phyloP scores from a whole-genome alignment of 2,329 filamentous ascomycete genomes.

The Diplodia mutila region DNA sequence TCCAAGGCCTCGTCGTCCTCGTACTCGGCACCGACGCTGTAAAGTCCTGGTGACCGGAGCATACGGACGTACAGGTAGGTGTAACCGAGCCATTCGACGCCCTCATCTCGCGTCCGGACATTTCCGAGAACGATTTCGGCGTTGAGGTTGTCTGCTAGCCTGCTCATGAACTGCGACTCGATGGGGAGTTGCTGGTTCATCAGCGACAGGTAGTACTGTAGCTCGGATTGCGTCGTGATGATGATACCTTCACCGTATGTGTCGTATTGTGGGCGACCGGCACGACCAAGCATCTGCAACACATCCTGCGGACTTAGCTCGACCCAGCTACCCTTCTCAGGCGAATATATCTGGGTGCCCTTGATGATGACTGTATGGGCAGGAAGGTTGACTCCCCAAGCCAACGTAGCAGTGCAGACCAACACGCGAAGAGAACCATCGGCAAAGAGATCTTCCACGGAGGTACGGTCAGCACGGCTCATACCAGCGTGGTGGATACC shows the following conservation, averaged over 20 bases:
- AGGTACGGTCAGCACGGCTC: constrained; percentile 90
- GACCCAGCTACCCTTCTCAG: constrained; percentile 98
- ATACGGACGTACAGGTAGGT: constrained; percentile 98
- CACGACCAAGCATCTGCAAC: constrained; percentile 96
- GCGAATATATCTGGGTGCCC: constrained; percentile 96
- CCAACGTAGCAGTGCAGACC: constrained; percentile 95
- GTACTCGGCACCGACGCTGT: constrained; percentile 95
- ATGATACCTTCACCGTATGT: constrained; percentile 99
- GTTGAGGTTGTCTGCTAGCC: constrained; percentile 92
- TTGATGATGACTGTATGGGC: constrained; percentile 99
- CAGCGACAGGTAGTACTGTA: constrained; percentile 95
- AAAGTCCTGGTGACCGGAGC: constrained; percentile 91
- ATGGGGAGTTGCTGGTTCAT: constrained; percentile 98
- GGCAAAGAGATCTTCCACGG: constrained; percentile 92
- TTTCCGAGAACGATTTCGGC: constrained; percentile 96
- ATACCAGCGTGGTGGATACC: constrained; percentile 99
- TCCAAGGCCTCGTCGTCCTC: constrained; percentile 89
- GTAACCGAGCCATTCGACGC: constrained; percentile 98
- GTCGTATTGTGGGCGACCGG: constrained; percentile 93
- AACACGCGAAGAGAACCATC: constrained; percentile 92
- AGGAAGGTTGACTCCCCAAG: constrained; percentile 98
- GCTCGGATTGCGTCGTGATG: constrained; percentile 91
- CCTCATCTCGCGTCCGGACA: constrained; percentile 87
- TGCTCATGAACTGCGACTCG: constrained; percentile 92
- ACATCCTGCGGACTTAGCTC: constrained; percentile 97